A percentile compares a stretch with the other conserved stretches of the same genome.
These are phyloP conservation scores for Pseudogymnoascus sp. DNA, from an alignment of 2,329 filamentous ascomycete genomes.

Conservation along the genomic window DNA sequence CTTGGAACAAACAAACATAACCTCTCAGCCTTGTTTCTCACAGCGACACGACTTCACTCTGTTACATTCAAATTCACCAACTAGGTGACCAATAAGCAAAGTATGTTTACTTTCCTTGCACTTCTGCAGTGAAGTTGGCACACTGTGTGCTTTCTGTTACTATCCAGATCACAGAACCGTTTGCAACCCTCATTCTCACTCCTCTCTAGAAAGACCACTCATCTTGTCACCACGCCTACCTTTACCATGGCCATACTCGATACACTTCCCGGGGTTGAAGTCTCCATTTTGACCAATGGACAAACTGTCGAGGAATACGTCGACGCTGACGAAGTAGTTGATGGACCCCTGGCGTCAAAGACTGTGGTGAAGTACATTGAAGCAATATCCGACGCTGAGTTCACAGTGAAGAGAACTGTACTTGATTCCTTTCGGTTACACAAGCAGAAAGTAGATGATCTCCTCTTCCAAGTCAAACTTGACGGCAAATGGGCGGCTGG, in stretches of 20 bases:
- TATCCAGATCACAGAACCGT: neutral
- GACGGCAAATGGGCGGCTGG: neutral
- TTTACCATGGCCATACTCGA: conserved; percentile 21
- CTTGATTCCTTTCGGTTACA: neutral
- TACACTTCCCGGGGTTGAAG: conserved; percentile 19
- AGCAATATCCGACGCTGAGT: neutral
- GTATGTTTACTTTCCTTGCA: neutral
- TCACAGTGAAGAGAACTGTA: neutral
- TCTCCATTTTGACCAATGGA: conserved; percentile 20
- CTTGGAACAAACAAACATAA: neutral
- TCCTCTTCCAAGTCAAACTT: neutral
- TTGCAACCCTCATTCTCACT: neutral
- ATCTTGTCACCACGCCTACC: neutral
- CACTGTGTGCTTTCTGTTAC: neutral
- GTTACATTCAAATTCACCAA: neutral
- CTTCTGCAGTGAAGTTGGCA: neutral
- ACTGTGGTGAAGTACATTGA: neutral
- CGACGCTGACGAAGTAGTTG: neutral
- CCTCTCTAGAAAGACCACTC: neutral
- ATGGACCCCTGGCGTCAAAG: neutral
- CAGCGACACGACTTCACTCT: neutral
- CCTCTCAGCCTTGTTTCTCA: neutral
- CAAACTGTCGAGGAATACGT: conserved; percentile 18
- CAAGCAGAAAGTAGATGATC: neutral
- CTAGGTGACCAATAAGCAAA: neutral